Percentiles rank a stretch among this genome's conserved stretches.
These are phyloP conservation scores for Harrya chromipes DNA, from an alignment of 768 basidiomycete genomes.

Conservation along the genomic window DNA sequence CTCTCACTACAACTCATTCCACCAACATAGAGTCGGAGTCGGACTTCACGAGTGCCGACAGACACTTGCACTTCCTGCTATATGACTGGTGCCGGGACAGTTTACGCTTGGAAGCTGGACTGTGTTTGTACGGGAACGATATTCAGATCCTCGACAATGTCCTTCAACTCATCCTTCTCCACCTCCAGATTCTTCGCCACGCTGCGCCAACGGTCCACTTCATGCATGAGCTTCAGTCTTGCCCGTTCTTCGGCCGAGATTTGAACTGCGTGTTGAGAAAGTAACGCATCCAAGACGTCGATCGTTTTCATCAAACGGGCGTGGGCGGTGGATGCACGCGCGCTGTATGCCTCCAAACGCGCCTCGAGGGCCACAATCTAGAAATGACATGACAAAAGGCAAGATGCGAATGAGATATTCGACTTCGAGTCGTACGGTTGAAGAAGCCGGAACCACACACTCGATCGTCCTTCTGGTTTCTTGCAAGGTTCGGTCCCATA, in stretches of 20 bases:
- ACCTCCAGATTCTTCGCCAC: slow-evolving; percentile 36
- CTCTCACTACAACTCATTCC: no score
- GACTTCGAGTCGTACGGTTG: no score
- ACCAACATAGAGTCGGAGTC: no score
- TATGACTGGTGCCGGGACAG: no score
- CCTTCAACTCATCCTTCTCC: slow-evolving; percentile 53
- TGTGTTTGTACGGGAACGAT: no score
- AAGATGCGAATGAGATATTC: not conserved
- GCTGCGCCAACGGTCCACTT: slow-evolving; percentile 36
- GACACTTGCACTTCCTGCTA: no score
- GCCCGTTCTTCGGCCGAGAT: slow-evolving; percentile 32
- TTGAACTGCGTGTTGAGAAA: slow-evolving; percentile 39
- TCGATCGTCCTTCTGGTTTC: slow-evolving; percentile 25
- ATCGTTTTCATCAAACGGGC: slow-evolving; percentile 47
- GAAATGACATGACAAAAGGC: not conserved
- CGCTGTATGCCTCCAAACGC: slow-evolving; percentile 35
- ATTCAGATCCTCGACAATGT: slow-evolving; percentile 48
- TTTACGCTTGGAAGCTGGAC: no score
- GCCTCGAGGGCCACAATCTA: slow-evolving; percentile 31
- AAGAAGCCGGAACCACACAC: no score
- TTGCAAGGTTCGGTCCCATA: slow-evolving; percentile 26
- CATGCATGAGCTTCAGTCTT: slow-evolving; percentile 35
- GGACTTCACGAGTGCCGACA: no score
- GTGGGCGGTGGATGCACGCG: slow-evolving; percentile 42
- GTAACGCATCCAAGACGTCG: slow-evolving; percentile 47